Evolutionary conservation across 2,329 filamentous ascomycete species (phyloP).

Genomic region (Beauveria caledonica): DNA sequence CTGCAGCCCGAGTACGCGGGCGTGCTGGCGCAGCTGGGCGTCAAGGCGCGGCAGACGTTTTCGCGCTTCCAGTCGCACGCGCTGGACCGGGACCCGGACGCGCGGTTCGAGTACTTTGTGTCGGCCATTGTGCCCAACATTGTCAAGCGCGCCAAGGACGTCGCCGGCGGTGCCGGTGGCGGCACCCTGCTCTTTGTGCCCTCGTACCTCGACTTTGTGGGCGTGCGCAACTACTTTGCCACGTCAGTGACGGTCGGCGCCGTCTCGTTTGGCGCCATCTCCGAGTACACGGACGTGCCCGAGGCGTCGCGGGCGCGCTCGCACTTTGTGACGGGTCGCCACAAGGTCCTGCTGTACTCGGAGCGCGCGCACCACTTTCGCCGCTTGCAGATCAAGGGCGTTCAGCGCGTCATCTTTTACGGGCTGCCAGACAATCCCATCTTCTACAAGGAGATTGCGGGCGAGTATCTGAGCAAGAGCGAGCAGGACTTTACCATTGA

Average conservation of each 20-base stretch:
- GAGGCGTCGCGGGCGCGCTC: constrained; percentile 79
- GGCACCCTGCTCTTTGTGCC: constrained; percentile 82
- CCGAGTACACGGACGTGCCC: constrained; percentile 73
- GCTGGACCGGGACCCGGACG: constrained; percentile 71
- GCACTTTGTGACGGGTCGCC: constrained; percentile 76
- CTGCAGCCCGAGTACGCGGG: constrained; percentile 61
- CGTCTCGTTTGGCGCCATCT: constrained; percentile 64
- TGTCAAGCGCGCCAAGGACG: constrained; percentile 54
- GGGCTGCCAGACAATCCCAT: constrained; percentile 79
- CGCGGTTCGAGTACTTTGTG: constrained; percentile 85
- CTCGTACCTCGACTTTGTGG: constrained; percentile 90
- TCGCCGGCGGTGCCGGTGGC: constrained; percentile 29
- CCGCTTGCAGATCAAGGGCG: constrained; percentile 74
- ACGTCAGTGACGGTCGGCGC: constrained; percentile 50
- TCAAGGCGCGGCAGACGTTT: constrained; percentile 79
- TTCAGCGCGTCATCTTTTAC: constrained; percentile 81
- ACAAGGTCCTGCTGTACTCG: constrained; percentile 81
- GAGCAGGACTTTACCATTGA: constrained; percentile 47
- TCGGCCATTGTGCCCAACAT: constrained; percentile 71
- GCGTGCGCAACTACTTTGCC: constrained; percentile 85
- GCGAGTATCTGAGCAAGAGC: constrained; percentile 55
- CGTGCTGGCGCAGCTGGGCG: constrained; percentile 62
- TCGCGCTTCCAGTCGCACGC: constrained; percentile 69
- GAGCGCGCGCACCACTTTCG: constrained; percentile 96
- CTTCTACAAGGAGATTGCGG: constrained; percentile 72